Conservation (phyloP, 192 early-diverging fungal genomes). For the Podila minutissima region DNA sequence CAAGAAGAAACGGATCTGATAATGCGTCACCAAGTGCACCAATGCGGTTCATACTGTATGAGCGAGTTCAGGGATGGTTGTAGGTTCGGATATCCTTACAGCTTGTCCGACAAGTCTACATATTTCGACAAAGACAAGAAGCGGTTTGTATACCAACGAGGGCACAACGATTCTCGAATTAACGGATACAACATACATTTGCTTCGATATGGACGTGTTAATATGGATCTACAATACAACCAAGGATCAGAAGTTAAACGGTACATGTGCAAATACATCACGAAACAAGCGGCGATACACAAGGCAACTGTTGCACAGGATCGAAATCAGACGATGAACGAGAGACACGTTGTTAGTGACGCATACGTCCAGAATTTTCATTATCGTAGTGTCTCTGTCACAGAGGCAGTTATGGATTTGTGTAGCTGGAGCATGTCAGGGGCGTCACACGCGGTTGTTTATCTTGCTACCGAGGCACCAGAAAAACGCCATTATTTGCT, state of each 20-base stretch:
- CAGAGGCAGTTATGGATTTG: constrained; percentile 21
- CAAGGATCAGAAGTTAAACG: constrained; percentile 10
- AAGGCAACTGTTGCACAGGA: too few species aligned
- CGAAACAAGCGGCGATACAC: constrained; percentile 10
- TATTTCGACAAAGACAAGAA: constrained; percentile 2
- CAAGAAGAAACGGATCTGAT: constrained; percentile 13
- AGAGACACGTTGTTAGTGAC: not conserved
- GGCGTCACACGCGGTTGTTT: not conserved
- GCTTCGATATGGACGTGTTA: constrained; percentile 17
- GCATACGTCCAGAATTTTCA: constrained; percentile 17
- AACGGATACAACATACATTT: constrained; percentile 21
- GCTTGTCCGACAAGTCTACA: too few species aligned
- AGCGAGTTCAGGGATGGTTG: too few species aligned
- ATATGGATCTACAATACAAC: constrained; percentile 24
- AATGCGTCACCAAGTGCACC: constrained; percentile 19
- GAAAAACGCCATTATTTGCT: constrained; percentile 5
- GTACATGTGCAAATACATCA: constrained; percentile 25
- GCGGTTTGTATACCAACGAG: constrained; percentile 11
- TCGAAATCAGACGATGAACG: not conserved
- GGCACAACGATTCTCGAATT: constrained; percentile 3
- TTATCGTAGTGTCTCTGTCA: constrained; percentile 20
- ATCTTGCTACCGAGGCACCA: constrained; percentile 12
- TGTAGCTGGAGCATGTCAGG: constrained; percentile 23
- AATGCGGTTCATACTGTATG: not conserved
- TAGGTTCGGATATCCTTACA: too few species aligned